Base-by-base conservation (phyloP, 2,329 filamentous ascomycete species). In the Penicillium aurantiogriseum region DNA sequence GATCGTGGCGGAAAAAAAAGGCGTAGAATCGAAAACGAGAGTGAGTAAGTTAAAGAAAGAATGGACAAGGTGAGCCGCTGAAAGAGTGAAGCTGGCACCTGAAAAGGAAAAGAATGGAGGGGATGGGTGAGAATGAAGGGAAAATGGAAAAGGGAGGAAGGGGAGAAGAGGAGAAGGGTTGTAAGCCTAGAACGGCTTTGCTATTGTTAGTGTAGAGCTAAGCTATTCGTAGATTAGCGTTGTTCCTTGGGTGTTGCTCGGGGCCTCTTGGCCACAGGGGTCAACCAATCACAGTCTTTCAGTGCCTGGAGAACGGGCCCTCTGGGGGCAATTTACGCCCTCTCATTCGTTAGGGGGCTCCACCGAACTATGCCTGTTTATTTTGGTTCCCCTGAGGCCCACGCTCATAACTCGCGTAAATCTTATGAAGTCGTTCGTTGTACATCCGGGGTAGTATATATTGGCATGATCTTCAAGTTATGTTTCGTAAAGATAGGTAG, bases 41-140 rank as follows among this genome's bases (percentile, higher is more conserved):
- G 53, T 51, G 46, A 38, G 23, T 60, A 56, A 59, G 56, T 58
- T 61, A 60, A 57, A 45, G 69, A 80, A 79, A 64, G 78, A 81
- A 74, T 68, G 79, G 76, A 80, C 71, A 75, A 56, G 43, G 54
- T 56, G 75, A 76, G 74, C 81, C 82, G 82, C 83, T 84, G 74
- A 86, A 85, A 77, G 84, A 86, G 81, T 86, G 84, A 85, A 86
- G 83, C 83, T 79, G 81, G 74, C 73, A 77, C 77, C 74, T 76
- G 77, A 77, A 59, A 59, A 63, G 62, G 61, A 61, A 60, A 66
- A 61, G 61, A 64, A 67, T 65, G 65, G 61, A 61, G 62, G 62
- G 46, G 63, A 52, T 33, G 40, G 40, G 23, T 36, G 62, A 64
- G 62, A 62, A 64, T 67, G 61, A 61, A 65, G 62, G 63, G 62